These are phyloP conservation scores for Heritiera fomes DNA, from an alignment of 345 rosid genomes.

Conservation along the genomic window DNA sequence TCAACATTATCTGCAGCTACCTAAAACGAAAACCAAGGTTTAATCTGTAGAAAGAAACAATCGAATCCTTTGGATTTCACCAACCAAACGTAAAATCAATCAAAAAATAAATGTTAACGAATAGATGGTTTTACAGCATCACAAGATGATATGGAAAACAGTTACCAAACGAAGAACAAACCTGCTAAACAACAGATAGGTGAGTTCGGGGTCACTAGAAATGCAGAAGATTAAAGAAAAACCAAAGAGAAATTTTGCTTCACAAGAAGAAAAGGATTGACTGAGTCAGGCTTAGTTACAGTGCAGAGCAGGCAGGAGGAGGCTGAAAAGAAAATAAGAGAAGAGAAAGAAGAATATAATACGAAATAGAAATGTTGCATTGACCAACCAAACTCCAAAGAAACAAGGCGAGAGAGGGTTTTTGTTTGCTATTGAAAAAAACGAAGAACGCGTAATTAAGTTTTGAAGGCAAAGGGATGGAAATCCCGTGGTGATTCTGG, in stretches of 20 bases:
- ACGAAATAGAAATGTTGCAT: background rate
- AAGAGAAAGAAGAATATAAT: background rate
- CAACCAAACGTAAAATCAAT: background rate
- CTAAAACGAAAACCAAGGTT: background rate
- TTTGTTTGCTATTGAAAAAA: too few species aligned
- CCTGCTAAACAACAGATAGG: background rate
- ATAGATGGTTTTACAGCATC: background rate
- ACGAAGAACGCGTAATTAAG: conserved; percentile 12
- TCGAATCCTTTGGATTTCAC: background rate
- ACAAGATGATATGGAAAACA: background rate
- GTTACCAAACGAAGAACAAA: background rate
- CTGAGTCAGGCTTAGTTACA: background rate
- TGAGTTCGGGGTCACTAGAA: background rate
- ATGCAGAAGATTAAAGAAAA: background rate
- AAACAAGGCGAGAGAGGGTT: too few species aligned
- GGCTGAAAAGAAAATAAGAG: background rate
- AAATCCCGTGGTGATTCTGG: conserved; percentile 24
- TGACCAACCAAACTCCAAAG: background rate
- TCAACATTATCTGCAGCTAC: too few species aligned
- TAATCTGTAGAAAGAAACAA: background rate
- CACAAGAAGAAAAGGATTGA: background rate
- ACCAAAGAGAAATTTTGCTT: background rate
- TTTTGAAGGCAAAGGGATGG: conserved; percentile 13
- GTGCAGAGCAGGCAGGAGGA: background rate
- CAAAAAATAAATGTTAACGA: background rate